Evolutionary conservation across 2,329 filamentous ascomycete species (phyloP).

Genomic region (Metarhizium brunneum): DNA sequence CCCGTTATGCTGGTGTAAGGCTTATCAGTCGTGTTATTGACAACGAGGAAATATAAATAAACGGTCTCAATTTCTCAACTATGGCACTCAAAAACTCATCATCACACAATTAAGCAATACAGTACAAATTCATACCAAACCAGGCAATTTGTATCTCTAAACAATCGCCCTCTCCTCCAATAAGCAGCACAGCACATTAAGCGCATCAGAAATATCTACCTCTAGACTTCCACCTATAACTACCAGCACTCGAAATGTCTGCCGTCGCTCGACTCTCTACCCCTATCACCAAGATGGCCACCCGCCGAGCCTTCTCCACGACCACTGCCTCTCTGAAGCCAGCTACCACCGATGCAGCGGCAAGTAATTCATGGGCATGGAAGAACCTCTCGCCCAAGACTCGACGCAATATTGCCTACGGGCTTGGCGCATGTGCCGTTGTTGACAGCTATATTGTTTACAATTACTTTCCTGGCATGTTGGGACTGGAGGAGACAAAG

Average conservation of each 20-base stretch:
- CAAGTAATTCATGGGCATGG: conserved; percentile 13
- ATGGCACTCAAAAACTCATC: not conserved
- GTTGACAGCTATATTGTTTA: conserved; percentile 18
- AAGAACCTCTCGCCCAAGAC: conserved; percentile 17
- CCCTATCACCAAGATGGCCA: conserved; percentile 5
- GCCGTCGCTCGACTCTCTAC: conserved; percentile 12
- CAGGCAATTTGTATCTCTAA: not conserved
- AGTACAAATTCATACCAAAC: not conserved
- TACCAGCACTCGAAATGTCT: conserved; percentile 11
- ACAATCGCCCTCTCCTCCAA: not conserved
- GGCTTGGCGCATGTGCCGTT: conserved; percentile 10
- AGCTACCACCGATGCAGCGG: not conserved
- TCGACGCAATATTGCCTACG: conserved; percentile 15
- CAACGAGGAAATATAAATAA: conserved; percentile 1
- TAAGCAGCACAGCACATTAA: not conserved
- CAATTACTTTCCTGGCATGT: conserved; percentile 15
- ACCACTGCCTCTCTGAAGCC: conserved; percentile 8
- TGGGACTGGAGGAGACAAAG: conserved; percentile 4
- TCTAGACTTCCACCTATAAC: not conserved
- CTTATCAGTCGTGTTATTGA: not conserved
- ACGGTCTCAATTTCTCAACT: not conserved
- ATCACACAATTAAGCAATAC: conserved; percentile 1
- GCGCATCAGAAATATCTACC: not conserved
- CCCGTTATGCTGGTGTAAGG: not conserved
- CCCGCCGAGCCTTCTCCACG: conserved; percentile 14